A percentile compares a stretch with the other conserved stretches of the same genome.
Evolutionary conservation across 345 rosid species (phyloP).

Genomic region (Populus alba): DNA sequence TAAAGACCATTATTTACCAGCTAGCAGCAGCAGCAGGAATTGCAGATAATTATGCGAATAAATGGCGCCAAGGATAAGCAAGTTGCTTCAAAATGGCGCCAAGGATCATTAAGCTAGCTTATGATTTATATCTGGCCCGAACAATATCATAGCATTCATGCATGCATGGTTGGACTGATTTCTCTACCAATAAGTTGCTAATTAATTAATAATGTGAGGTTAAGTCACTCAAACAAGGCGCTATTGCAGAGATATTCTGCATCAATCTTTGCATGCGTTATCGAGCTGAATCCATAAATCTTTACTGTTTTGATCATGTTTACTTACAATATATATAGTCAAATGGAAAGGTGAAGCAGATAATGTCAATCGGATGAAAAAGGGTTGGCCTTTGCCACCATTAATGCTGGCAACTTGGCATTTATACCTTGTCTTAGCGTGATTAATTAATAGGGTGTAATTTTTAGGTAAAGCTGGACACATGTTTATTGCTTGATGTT

Average conservation of each 20-base stretch:
- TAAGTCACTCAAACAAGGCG: background rate
- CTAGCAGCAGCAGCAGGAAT: background rate
- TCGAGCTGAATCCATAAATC: background rate
- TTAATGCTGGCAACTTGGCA: background rate
- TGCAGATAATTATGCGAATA: background rate
- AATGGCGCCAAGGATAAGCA: no score
- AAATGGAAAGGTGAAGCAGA: background rate
- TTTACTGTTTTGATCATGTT: no score
- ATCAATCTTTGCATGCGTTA: background rate
- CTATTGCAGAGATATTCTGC: background rate
- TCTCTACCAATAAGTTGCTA: no score
- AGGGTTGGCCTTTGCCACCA: background rate
- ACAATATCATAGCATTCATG: background rate
- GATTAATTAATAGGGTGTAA: background rate
- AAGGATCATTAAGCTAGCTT: no score
- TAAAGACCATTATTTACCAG: background rate
- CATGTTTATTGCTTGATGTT: background rate
- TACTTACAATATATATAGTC: background rate
- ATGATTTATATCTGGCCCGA: no score
- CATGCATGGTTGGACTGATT: background rate
- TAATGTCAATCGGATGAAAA: background rate
- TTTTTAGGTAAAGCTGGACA: background rate
- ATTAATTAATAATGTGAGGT: background rate
- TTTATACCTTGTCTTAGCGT: background rate
- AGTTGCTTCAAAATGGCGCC: background rate